These are phyloP conservation scores for Eutrema yunnanense DNA, from an alignment of 345 rosid genomes.

Conservation along the genomic window DNA sequence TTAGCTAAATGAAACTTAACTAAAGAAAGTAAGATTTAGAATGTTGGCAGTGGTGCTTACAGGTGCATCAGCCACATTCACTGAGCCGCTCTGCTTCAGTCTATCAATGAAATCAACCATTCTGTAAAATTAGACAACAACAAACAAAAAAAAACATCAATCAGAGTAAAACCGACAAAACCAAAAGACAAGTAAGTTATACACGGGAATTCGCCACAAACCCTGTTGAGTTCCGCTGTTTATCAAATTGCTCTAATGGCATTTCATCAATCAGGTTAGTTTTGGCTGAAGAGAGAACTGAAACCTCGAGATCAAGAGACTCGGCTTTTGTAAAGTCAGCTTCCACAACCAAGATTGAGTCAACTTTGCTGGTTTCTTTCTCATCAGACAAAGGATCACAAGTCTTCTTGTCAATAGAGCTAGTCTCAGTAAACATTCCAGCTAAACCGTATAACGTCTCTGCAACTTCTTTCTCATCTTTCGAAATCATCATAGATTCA, in stretches of 20 bases:
- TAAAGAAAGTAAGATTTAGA: not conserved
- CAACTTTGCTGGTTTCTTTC: slow-evolving; percentile 26
- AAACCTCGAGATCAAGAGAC: slow-evolving; percentile 17
- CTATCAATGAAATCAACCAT: slow-evolving; percentile 26
- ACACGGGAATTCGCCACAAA: slow-evolving; percentile 10
- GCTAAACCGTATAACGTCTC: slow-evolving; percentile 82
- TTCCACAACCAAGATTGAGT: slow-evolving; percentile 23
- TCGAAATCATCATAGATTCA: slow-evolving; percentile 55
- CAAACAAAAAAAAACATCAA: not conserved
- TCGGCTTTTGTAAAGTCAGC: slow-evolving; percentile 12
- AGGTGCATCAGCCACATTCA: slow-evolving; percentile 5
- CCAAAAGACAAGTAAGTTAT: slow-evolving; percentile 8
- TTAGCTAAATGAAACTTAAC: not conserved
- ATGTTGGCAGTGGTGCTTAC: slow-evolving; percentile 9
- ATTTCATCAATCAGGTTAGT: slow-evolving; percentile 28
- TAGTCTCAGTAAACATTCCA: slow-evolving; percentile 49
- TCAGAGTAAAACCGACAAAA: not conserved
- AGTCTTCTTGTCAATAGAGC: slow-evolving; percentile 22
- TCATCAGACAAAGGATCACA: slow-evolving; percentile 16
- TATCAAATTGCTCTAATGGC: slow-evolving; percentile 9
- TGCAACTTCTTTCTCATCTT: slow-evolving; percentile 97
- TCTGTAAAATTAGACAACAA: not conserved
- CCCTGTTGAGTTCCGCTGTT: not conserved
- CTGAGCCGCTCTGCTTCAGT: slow-evolving; percentile 29
- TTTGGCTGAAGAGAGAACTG: slow-evolving; percentile 19